Percentiles rank a stretch among this genome's conserved stretches.
phyloP scores from a whole-genome alignment of 129 eudicot genomes.

The Heracleum sosnowskyi region DNA sequence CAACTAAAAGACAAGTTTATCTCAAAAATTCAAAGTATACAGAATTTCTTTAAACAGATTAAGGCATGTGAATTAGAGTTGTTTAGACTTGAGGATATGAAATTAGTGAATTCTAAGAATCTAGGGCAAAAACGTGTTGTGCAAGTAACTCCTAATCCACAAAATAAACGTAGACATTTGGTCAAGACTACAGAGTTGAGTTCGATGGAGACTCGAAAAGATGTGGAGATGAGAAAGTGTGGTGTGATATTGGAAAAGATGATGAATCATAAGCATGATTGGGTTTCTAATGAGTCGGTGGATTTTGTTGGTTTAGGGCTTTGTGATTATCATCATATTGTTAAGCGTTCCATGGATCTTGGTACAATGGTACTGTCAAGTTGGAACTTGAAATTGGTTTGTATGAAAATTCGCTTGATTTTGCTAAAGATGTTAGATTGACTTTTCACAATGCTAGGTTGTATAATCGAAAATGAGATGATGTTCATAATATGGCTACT shows the following conservation, averaged over 20 bases:
- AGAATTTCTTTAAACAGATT: too few relatives aligned
- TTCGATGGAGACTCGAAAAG: too few relatives aligned
- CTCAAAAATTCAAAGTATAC: too few relatives aligned
- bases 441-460: conserved; percentile 50
- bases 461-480: conserved; percentile 42
- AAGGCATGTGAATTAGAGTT: too few relatives aligned
- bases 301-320: conserved; percentile 34
- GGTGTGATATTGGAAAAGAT: too few relatives aligned
- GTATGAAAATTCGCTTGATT: conserved; percentile 37
- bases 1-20: too few relatives aligned
- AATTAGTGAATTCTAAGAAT: not conserved
- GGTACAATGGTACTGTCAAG: conserved; percentile 57
- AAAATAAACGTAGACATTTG: too few relatives aligned
- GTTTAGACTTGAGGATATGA: too few relatives aligned
- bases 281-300: conserved; percentile 44
- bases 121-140: conserved; percentile 2
- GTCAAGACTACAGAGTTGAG: too few relatives aligned
- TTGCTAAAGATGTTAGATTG: conserved; percentile 51
- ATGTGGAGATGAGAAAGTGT: too few relatives aligned
- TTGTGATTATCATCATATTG: conserved; percentile 30
- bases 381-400: conserved; percentile 17
- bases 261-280: too few relatives aligned
- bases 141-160: too few relatives aligned
- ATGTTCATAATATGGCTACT: conserved; percentile 29
- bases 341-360: conserved; percentile 47